Percentiles rank a stretch among this genome's conserved stretches.
Evolutionary conservation across 345 rosid species (phyloP).

Genomic region (Camelina sativa): DNA sequence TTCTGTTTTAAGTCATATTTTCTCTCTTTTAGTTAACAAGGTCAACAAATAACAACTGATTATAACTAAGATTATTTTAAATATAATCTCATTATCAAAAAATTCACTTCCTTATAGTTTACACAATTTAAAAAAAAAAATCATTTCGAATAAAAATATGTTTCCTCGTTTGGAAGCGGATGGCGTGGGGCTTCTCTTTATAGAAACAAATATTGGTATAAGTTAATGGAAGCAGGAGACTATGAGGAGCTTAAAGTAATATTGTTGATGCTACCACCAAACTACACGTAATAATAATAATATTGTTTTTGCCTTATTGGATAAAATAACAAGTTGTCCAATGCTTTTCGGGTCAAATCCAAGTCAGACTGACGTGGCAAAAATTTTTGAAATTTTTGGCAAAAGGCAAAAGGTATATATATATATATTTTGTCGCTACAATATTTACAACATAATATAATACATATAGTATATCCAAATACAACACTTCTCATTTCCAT

Average conservation of each 20-base stretch:
- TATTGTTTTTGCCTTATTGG: conserved; percentile 21
- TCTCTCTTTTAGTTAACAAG: not conserved
- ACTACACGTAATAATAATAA: conserved; percentile 1
- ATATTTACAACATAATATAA: not conserved
- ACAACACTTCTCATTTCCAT: not conserved
- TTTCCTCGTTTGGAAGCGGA: too few relatives aligned
- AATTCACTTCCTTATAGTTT: not conserved
- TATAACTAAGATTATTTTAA: not conserved
- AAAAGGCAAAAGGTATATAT: too few relatives aligned
- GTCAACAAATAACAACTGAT: too few relatives aligned
- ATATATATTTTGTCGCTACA: too few relatives aligned
- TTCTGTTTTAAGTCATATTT: not conserved
- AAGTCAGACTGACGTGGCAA: conserved; percentile 43
- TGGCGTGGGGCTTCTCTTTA: not conserved
- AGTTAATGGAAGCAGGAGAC: not conserved
- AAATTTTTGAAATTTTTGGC: too few relatives aligned
- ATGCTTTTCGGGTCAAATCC: conserved; percentile 38
- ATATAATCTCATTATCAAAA: not conserved
- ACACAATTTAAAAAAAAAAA: too few relatives aligned
- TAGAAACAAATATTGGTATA: not conserved
- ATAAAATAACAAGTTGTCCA: conserved; percentile 21
- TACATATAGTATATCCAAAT: not conserved
- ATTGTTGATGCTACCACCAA: conserved; percentile 3
- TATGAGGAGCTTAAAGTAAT: conserved; percentile 12
- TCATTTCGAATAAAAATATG: too few relatives aligned